Conservation (phyloP, 345 rosid species). For the Brassica juncea region DNA sequence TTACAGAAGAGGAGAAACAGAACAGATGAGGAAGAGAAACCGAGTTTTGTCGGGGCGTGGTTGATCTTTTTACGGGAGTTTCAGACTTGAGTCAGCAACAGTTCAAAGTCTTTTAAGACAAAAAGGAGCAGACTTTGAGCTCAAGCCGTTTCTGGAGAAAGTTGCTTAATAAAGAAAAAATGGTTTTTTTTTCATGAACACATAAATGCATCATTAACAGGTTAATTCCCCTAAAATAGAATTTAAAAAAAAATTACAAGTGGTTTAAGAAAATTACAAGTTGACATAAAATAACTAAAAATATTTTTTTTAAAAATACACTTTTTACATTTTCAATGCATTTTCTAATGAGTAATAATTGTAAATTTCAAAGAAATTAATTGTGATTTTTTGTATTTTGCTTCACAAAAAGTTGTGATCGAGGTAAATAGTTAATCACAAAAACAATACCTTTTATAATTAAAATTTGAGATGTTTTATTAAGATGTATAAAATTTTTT, state of each 20-base stretch:
- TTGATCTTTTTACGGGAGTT: conserved; percentile 12
- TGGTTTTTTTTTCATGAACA: conserved; percentile 5
- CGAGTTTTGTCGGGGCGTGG: background rate
- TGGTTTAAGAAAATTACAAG: background rate
- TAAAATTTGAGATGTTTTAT: too few relatives aligned
- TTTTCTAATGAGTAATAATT: too few relatives aligned
- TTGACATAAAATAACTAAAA: background rate
- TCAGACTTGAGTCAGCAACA: conserved; percentile 43
- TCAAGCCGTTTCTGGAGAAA: conserved; percentile 34
- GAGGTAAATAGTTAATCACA: too few relatives aligned
- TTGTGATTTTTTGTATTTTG: too few relatives aligned
- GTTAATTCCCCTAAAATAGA: background rate
- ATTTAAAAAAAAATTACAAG: too few relatives aligned
- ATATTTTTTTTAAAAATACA: too few relatives aligned
- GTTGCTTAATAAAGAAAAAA: conserved; percentile 23
- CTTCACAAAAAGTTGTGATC: too few relatives aligned
- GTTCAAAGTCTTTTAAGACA: conserved; percentile 35
- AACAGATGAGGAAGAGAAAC: conserved; percentile 26
- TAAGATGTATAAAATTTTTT: too few relatives aligned
- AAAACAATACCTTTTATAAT: too few relatives aligned
- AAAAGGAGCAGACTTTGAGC: conserved; percentile 33
- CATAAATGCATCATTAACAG: background rate
- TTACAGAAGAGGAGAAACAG: conserved; percentile 24
- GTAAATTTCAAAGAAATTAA: too few relatives aligned
- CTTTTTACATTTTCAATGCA: too few relatives aligned